Base-by-base conservation (phyloP, 1,284 basidiomycete species). In the Naganishia cerealis region DNA sequence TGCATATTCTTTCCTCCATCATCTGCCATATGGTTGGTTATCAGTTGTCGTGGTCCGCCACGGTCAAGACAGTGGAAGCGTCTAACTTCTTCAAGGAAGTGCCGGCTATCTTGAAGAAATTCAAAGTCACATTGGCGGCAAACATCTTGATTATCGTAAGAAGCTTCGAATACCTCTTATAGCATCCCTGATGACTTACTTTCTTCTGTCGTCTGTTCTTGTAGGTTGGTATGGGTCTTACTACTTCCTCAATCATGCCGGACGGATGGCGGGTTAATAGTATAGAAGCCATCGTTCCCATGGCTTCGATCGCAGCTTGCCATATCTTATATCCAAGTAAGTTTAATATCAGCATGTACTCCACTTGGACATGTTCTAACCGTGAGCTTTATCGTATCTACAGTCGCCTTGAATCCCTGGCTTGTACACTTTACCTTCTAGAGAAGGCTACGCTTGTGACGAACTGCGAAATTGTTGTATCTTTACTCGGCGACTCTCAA, bases 21-120 rank as follows among this genome's bases (percentile, higher is more conserved):
- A 83, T 91, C 21, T 86, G 90, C 0, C 91, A 94, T 77, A 70
- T 91, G 67, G 87, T 92, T 78, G 90, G 89, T 2, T 90, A 90
- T 80, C 87, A 92, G 78, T 93, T 93, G 82, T 86, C 84, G 10
- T 92, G 89, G 89, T 85, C 85, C 9, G 88, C 76, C 5, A 78
- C 76, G 0, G 67, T 78, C 66, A 78, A 78, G 63, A 74, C 91
- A 75, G 88, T 90, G 57, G 87, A 90, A 78, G 84, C 86, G 57
- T 90, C 87, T 16, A 92, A 92, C 78, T 92, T 93, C 83, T 93
- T 90, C 86, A 85, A 88, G 65, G 91, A 94, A 78, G 87, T 92
- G 10, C 92, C 92, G 0, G 86, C 84, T 70, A 92, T 92, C 77
- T 81, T 87, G 75, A 86, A 87, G 72, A 86, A 89, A 16, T 90